phyloP scores from a whole-genome alignment of 495 filamentous ascomycete genomes.

The Aspergillus kassunensis region DNA sequence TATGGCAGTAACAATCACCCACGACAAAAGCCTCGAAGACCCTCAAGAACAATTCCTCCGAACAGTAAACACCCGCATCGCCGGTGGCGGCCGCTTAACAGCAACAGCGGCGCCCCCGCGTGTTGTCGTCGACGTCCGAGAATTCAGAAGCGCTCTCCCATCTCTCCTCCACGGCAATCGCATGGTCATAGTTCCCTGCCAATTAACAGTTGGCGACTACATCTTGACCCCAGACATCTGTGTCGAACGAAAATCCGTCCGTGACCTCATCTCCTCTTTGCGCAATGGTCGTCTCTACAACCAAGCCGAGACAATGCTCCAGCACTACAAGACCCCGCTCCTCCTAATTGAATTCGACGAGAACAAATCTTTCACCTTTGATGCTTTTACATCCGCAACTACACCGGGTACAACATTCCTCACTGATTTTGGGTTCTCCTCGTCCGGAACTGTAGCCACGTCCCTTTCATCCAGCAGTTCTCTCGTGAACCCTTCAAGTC shows the following conservation, averaged over 20 bases:
- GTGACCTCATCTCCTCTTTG: constrained; percentile 87
- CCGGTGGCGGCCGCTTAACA: constrained; percentile 81
- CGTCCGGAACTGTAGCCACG: constrained; percentile 51
- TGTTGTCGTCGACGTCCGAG: constrained; percentile 91
- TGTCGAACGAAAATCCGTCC: constrained; percentile 89
- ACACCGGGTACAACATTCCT: constrained; percentile 35
- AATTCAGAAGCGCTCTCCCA: constrained; percentile 89
- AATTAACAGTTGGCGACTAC: constrained; percentile 96
- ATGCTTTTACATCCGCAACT: constrained; percentile 66
- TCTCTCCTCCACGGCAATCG: constrained; percentile 85
- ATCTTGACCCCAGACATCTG: constrained; percentile 86
- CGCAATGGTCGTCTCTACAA: constrained; percentile 86
- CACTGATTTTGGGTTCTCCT: constrained; percentile 63
- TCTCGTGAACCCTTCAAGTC: constrained; percentile 40
- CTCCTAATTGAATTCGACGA: constrained; percentile 97
- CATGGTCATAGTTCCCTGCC: constrained; percentile 84
- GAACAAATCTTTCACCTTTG: constrained; percentile 93
- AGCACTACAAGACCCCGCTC: constrained; percentile 86
- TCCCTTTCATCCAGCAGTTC: constrained; percentile 43
- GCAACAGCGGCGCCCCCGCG: constrained; percentile 90
- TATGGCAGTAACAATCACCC: constrained; percentile 83
- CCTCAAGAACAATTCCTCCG: constrained; percentile 90
- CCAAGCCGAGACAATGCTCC: constrained; percentile 90
- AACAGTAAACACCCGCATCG: constrained; percentile 95
- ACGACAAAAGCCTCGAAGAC: constrained; percentile 70